A percentile compares a stretch with the other conserved stretches of the same genome.
Evolutionary conservation across 768 basidiomycete species (phyloP).

Genomic region (Leucocoprinus leucothites): DNA sequence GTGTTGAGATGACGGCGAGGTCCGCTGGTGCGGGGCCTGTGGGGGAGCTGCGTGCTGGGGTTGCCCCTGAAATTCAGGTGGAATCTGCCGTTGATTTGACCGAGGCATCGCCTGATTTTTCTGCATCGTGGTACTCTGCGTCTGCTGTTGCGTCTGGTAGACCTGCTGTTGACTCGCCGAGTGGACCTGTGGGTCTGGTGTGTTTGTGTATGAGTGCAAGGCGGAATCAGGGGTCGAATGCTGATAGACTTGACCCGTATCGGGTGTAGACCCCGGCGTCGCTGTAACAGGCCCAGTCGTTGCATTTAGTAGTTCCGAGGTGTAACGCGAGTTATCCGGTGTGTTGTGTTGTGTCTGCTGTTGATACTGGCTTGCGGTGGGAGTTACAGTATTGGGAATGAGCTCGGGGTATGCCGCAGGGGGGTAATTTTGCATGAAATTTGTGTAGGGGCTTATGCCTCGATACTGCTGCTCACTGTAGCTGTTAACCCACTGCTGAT

Average conservation of each 20-base stretch:
- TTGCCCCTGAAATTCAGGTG: neutral
- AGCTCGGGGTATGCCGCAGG: conserved; percentile 20
- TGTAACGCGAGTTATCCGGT: neutral
- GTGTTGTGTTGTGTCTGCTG: neutral
- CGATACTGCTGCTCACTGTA: conserved; percentile 23
- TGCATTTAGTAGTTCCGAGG: conserved; percentile 6
- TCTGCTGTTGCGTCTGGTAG: neutral
- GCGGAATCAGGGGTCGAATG: conserved; percentile 23
- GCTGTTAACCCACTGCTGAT: conserved; percentile 39
- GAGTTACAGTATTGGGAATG: conserved; percentile 19
- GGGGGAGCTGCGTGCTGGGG: neutral
- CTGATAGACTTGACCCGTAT: conserved; percentile 17
- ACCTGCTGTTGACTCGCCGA: conserved; percentile 8
- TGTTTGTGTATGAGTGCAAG: conserved; percentile 24
- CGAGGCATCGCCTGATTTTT: neutral
- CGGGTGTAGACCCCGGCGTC: conserved; percentile 19
- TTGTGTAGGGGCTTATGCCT: neutral
- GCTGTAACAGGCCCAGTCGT: conserved; percentile 1
- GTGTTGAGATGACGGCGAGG: neutral
- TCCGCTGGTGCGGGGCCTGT: neutral
- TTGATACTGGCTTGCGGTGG: conserved; percentile 11
- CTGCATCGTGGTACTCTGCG: neutral
- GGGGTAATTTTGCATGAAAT: neutral
- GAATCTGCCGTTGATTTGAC: conserved; percentile 3
- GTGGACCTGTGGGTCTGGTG: conserved; percentile 23